Evolutionary conservation across 805 yeast genomes (phyloP).

Genomic region (Spathaspora passalidarum): DNA sequence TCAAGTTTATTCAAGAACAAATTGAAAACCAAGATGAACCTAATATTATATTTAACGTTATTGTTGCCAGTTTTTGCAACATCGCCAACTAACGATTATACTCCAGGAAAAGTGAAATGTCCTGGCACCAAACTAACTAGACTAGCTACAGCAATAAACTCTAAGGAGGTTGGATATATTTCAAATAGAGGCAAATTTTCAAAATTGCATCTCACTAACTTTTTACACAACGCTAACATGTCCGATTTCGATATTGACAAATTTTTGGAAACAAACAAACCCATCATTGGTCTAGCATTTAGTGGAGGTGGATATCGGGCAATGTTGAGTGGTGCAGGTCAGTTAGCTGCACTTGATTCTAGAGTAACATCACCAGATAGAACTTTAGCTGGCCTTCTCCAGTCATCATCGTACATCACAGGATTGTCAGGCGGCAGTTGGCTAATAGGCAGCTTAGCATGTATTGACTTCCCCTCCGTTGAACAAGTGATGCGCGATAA

Average conservation of each 20-base stretch:
- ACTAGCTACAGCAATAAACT: conserved; percentile 42
- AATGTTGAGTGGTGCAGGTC: conserved; percentile 84
- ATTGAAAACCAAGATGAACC: background rate
- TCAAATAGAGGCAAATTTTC: conserved; percentile 20
- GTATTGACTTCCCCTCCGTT: conserved; percentile 57
- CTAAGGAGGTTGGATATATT: conserved; percentile 29
- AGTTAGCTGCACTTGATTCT: conserved; percentile 73
- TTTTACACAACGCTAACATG: conserved; percentile 28
- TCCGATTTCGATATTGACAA: conserved; percentile 20
- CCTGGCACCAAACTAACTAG: conserved; percentile 41
- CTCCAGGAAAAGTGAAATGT: conserved; percentile 57
- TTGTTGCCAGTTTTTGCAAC: conserved; percentile 20
- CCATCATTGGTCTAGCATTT: conserved; percentile 40
- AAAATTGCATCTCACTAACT: conserved; percentile 17
- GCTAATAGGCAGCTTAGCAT: conserved; percentile 63
- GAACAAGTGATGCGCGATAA: conserved; percentile 27
- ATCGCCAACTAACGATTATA: conserved; percentile 57
- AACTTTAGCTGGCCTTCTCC: conserved; percentile 77
- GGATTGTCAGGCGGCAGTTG: conserved; percentile 69
- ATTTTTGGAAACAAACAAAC: conserved; percentile 25
- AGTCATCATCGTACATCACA: conserved; percentile 66
- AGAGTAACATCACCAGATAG: conserved; percentile 53
- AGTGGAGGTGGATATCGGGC: conserved; percentile 90
- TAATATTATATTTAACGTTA: background rate
- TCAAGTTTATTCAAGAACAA: too few relatives aligned